Evolutionary conservation across 179 eudicot species (phyloP), one percentile per base, ranked within the genome.

Genomic region (Dionaea muscipula): DNA sequence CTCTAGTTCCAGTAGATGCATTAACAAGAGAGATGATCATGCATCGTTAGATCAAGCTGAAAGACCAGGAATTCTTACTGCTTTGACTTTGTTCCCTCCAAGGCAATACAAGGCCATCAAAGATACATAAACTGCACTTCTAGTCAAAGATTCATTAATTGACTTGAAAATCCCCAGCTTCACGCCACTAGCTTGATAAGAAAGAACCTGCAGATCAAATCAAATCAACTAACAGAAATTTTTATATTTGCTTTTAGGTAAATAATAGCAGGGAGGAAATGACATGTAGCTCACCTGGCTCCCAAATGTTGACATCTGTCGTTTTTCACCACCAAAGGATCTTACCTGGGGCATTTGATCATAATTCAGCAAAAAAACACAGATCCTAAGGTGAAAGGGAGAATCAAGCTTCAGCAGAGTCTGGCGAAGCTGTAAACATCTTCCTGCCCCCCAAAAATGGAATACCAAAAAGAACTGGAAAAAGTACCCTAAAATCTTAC

Each of bases 311-410:
- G 94, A 77, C 98, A 91, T 84, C 60, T 87, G 95, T 46, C 81
- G 84, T 67, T 84, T 91, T 73, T 91, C 98, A 54, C 98, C 98
- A 52, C 91, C 73, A 67, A 91, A 91, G 55, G 98, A 87, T 73
- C 98, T 87, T 46, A 91, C 98, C 98, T 91, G 75, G 52, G 26
- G 52, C 22, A 65, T 51, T 26, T 27, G 37, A 57, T 33, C 26
- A 35, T 28, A 21, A 50, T 36, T 48, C 35, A 57, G 40, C 44
- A 18, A 23, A 21, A 18, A 23, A 21, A 47, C 33, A n/a, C 4
- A 23, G 26, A 58, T 25, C 47, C 49, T 24, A 25, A 20, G 60
- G 18, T 28, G 36, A 31, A 26, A 33, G 13, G 11, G 43, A 12
- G 1, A 18, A 21, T 18, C 22, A 15, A 53, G 12, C 56, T 13